These are phyloP conservation scores for Chrysanthemum seticuspe DNA, from an alignment of 129 eudicot genomes.

Conservation along the genomic window DNA sequence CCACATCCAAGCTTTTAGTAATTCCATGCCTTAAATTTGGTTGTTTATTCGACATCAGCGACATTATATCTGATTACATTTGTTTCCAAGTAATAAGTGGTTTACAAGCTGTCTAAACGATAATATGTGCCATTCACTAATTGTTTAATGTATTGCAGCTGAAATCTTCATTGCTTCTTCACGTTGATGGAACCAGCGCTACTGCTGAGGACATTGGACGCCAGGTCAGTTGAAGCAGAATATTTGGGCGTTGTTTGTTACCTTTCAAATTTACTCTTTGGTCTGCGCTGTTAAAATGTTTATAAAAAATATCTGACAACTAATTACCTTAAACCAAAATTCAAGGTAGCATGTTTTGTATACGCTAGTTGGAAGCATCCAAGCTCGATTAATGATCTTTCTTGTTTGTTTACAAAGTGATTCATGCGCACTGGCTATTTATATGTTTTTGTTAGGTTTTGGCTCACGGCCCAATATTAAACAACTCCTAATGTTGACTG, in stretches of 20 bases:
- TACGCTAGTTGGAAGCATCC: not conserved
- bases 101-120: not conserved
- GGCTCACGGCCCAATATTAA: not conserved
- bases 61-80: not conserved
- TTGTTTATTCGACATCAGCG: not conserved
- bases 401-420: too few relatives aligned
- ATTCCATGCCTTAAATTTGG: not conserved
- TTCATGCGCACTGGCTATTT: too few relatives aligned
- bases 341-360: not conserved
- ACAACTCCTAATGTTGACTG: not conserved
- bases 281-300: not conserved
- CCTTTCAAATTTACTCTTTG: not conserved
- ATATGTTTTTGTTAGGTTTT: too few relatives aligned
- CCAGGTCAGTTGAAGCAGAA: constrained; percentile 37
- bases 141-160: constrained; percentile 32
- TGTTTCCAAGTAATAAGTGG: not conserved
- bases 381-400: too few relatives aligned
- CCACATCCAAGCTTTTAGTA: not conserved
- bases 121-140: too few relatives aligned
- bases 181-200: constrained; percentile 44
- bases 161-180: constrained; percentile 44
- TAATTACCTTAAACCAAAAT: not conserved
- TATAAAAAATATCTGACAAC: not conserved
- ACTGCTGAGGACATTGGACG: constrained; percentile 64
- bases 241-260: not conserved